Evolutionary conservation across 768 basidiomycete genomes (phyloP).

Genomic region (Boletus sp.): DNA sequence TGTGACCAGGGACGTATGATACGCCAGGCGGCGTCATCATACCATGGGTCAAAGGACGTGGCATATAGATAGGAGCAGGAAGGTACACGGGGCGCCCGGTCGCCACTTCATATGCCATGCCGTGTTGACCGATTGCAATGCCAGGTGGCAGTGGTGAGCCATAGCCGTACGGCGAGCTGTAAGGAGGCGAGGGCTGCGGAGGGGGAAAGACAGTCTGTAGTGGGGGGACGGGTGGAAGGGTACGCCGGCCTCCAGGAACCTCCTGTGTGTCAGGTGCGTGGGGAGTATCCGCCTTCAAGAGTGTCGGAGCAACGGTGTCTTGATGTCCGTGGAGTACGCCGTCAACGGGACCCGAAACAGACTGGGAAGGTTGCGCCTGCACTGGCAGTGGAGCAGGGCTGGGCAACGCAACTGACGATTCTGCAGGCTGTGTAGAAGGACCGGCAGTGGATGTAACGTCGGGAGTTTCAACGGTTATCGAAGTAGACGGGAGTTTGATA

Average conservation of each 20-base stretch:
- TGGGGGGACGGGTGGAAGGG: slow-evolving; percentile 39
- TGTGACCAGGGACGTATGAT: slow-evolving; percentile 59
- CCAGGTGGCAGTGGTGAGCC: slow-evolving; percentile 61
- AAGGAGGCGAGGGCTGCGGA: slow-evolving; percentile 52
- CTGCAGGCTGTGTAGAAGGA: slow-evolving; percentile 11
- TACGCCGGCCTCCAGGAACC: slow-evolving; percentile 21
- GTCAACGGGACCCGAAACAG: slow-evolving; percentile 11
- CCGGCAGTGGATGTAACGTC: slow-evolving; percentile 2
- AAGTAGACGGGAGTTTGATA: slow-evolving; percentile 30
- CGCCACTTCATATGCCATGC: slow-evolving; percentile 78
- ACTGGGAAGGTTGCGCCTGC: slow-evolving; percentile 12
- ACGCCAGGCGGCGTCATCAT: slow-evolving; percentile 48
- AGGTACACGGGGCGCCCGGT: slow-evolving; percentile 81
- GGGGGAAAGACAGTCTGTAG: slow-evolving; percentile 44
- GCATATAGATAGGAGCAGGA: slow-evolving; percentile 63
- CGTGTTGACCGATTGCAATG: slow-evolving; percentile 69
- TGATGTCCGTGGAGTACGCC: slow-evolving; percentile 29
- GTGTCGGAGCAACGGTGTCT: slow-evolving; percentile 23
- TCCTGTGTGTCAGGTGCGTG: slow-evolving; percentile 22
- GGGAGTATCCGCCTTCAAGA: slow-evolving; percentile 32
- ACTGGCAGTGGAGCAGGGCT: slow-evolving; percentile 6
- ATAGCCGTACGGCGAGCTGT: slow-evolving; percentile 67
- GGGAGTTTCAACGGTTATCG: slow-evolving; percentile 8
- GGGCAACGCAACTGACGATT: slow-evolving; percentile 7
- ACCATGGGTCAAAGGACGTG: slow-evolving; percentile 61